These are phyloP conservation scores for Ulmus americana DNA, from an alignment of 331 rosid species.

Conservation along the genomic window DNA sequence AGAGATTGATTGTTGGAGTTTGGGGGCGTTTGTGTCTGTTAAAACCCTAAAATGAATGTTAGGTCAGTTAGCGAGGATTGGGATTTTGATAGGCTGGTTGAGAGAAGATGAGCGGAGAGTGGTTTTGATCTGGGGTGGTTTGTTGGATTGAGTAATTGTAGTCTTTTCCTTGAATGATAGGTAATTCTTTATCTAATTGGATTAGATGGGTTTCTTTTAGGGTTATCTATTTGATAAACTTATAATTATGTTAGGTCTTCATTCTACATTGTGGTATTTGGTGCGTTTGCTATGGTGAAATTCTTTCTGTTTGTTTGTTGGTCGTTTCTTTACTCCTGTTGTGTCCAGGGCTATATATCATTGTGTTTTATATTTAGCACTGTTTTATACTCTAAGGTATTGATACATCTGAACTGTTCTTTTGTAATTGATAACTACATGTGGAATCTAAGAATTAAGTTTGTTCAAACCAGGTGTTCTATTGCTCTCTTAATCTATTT, in stretches of 20 bases:
- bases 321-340: not conserved
- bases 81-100: constrained; percentile 6
- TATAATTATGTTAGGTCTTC: not conserved
- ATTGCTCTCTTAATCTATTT: not conserved
- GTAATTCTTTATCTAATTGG: not conserved
- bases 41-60: constrained; percentile 31
- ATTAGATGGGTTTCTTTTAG: constrained; percentile 2
- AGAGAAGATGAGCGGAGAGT: not conserved
- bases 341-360: not conserved
- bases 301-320: not conserved
- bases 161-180: not conserved
- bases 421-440: constrained; percentile 3
- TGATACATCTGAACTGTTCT: not conserved
- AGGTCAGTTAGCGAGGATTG: constrained; percentile 16
- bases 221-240: not conserved
- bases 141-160: constrained; percentile 7
- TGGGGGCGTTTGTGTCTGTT: not conserved
- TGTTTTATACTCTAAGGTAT: not conserved
- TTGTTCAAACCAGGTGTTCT: not conserved
- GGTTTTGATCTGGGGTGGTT: not conserved
- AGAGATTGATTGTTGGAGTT: not conserved
- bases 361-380: not conserved
- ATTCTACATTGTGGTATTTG: constrained; percentile 7
- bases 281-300: constrained; percentile 7
- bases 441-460: not conserved